Percentiles rank a stretch among this genome's conserved stretches.
phyloP scores from a whole-genome alignment of 1,284 basidiomycete genomes.

The Ganoderma lingzhi region DNA sequence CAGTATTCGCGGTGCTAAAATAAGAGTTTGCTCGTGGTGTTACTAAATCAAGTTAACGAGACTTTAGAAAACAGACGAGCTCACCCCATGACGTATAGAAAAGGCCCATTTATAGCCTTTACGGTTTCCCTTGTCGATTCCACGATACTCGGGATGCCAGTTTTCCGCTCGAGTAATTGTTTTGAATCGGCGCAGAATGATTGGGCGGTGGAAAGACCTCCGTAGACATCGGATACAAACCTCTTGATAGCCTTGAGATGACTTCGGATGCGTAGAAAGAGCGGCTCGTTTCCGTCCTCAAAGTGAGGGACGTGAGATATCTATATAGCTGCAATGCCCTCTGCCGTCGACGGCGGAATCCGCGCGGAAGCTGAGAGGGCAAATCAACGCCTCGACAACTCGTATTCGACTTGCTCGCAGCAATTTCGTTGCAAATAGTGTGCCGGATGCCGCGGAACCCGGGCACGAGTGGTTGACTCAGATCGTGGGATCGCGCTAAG shows the following conservation, averaged over 20 bases:
- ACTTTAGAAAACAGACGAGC: not conserved
- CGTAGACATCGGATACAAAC: not conserved
- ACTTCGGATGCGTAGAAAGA: not conserved
- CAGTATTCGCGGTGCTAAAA: conserved; percentile 1
- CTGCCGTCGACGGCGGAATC: not conserved
- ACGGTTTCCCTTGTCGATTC: not conserved
- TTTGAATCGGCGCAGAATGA: not conserved
- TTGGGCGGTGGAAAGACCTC: not conserved
- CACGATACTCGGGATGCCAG: not conserved
- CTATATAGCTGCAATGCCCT: not conserved
- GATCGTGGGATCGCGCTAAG: not conserved
- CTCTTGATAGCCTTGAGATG: not conserved
- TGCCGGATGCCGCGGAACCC: not conserved
- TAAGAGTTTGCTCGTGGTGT: not conserved
- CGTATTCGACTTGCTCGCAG: not conserved
- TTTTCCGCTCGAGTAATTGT: not conserved
- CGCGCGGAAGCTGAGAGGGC: not conserved
- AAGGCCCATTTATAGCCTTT: too few relatives aligned
- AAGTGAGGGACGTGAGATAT: not conserved
- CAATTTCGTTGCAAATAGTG: not conserved
- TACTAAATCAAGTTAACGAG: not conserved
- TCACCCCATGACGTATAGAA: not conserved
- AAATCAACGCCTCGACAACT: not conserved
- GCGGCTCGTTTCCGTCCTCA: not conserved
- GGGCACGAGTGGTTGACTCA: not conserved